phyloP scores from a whole-genome alignment of 306 rosid species.

The Quercus dentata region DNA sequence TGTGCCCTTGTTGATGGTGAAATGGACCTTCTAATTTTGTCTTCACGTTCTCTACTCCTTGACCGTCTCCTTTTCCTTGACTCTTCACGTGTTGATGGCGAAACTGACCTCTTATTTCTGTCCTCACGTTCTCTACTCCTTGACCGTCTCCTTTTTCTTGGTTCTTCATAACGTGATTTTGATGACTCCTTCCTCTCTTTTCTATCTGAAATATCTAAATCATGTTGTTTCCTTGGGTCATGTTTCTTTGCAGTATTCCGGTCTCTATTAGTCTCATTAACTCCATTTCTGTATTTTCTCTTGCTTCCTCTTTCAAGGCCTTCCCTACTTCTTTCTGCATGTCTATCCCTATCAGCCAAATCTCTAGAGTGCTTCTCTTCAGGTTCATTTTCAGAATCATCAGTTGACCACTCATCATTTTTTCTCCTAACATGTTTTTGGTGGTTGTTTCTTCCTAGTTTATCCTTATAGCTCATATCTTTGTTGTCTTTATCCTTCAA shows the following conservation, averaged over 20 bases:
- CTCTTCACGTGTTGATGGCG: constrained; percentile 44
- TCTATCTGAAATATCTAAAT: constrained; percentile 35
- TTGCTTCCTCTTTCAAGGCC: constrained; percentile 51
- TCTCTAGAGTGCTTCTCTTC: constrained; percentile 52
- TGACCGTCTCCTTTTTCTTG: constrained; percentile 55
- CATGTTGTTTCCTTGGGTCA: constrained; percentile 38
- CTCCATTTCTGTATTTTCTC: constrained; percentile 46
- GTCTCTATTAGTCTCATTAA: constrained; percentile 41
- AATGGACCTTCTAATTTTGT: constrained; percentile 47
- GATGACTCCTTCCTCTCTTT: constrained; percentile 43
- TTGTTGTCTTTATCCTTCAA: constrained; percentile 27
- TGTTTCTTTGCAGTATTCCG: constrained; percentile 44
- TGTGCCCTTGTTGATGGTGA: constrained; percentile 54
- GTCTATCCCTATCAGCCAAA: constrained; percentile 40
- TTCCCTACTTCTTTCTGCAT: constrained; percentile 39
- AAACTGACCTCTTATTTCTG: constrained; percentile 46
- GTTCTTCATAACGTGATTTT: constrained; percentile 50
- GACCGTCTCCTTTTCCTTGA: constrained; percentile 53
- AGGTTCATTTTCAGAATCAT: constrained; percentile 39
- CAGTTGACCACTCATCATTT: constrained; percentile 8
- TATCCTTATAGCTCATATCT: constrained; percentile 16
- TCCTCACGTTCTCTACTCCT: constrained; percentile 56
- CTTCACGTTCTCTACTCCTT: constrained; percentile 55
- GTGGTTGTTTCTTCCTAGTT: constrained; percentile 21
- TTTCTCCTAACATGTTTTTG: constrained; percentile 13